A percentile compares a stretch with the other conserved stretches of the same genome.
Conservation (phyloP, 371 early-diverging fungal species). For the Mortierella sp. region DNA sequence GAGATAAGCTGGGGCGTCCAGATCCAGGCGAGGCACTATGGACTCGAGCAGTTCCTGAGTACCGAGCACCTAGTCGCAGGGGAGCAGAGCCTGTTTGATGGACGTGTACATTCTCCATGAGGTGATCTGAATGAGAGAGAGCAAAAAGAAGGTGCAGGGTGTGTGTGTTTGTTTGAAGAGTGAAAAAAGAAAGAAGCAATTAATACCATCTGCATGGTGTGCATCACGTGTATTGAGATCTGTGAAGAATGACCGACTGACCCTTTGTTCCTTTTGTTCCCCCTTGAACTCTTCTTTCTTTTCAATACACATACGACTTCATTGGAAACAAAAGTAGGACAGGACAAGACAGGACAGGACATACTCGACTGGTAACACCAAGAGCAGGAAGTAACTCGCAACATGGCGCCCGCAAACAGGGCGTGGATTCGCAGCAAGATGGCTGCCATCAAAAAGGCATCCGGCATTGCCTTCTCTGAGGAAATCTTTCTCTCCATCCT, state of each 20-base stretch:
- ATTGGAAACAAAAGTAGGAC: not conserved
- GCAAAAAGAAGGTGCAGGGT: too few relatives aligned
- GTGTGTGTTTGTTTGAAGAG: too few relatives aligned
- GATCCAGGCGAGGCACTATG: not conserved
- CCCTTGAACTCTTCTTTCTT: not conserved
- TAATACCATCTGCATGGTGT: too few relatives aligned
- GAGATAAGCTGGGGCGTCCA: not conserved
- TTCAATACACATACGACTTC: not conserved
- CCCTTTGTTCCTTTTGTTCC: too few relatives aligned
- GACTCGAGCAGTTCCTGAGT: not conserved
- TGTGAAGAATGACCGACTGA: too few relatives aligned
- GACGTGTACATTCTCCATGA: too few relatives aligned
- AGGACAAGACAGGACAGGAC: not conserved
- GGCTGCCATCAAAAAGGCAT: conserved; percentile 46
- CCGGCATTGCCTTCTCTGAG: conserved; percentile 52
- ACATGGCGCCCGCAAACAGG: conserved; percentile 42
- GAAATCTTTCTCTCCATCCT: conserved; percentile 57
- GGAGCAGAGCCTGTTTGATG: not conserved
- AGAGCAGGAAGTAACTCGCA: not conserved
- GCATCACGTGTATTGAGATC: too few relatives aligned
- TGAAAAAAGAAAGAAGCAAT: too few relatives aligned
- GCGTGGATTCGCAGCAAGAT: conserved; percentile 47
- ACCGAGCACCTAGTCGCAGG: not conserved
- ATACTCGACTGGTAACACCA: not conserved
- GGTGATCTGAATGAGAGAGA: too few relatives aligned